Percentiles rank a stretch among this genome's conserved stretches.
phyloP scores from a whole-genome alignment of 306 rosid species.

The Trifolium subterraneum region DNA sequence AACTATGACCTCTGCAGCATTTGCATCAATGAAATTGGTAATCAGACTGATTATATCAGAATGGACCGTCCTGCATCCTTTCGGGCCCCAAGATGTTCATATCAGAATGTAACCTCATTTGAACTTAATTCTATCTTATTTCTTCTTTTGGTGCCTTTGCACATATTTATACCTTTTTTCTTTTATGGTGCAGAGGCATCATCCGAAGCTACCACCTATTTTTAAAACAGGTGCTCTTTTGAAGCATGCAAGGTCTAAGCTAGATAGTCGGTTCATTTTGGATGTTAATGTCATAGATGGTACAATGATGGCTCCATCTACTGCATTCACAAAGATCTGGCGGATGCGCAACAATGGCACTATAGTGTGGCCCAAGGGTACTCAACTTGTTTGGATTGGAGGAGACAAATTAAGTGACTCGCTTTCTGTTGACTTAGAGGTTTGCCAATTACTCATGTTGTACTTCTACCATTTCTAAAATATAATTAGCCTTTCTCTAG shows the following conservation, averaged over 20 bases:
- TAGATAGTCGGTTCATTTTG: constrained; percentile 72
- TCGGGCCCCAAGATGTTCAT: constrained; percentile 40
- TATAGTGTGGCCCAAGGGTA: constrained; percentile 71
- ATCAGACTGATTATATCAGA: constrained; percentile 62
- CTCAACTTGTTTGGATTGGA: constrained; percentile 80
- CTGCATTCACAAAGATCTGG: constrained; percentile 92
- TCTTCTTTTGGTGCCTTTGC: constrained; percentile 1
- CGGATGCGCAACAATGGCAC: constrained; percentile 82
- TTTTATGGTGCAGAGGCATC: constrained; percentile 53
- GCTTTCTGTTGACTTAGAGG: constrained; percentile 67
- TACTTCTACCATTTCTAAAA: constrained; percentile 13
- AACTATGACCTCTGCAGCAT: constrained; percentile 84
- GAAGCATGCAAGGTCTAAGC: constrained; percentile 53
- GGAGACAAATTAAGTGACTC: constrained; percentile 62
- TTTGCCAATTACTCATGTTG: constrained; percentile 38
- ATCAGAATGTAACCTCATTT: constrained; percentile 35
- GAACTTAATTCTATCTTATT: constrained; percentile 7
- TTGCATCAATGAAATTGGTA: constrained; percentile 70
- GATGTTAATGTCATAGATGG: constrained; percentile 88
- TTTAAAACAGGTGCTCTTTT: constrained; percentile 34
- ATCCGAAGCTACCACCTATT: constrained; percentile 45
- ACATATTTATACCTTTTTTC: constrained; percentile 17
- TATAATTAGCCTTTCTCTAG: constrained; percentile 5
- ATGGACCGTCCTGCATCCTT: constrained; percentile 65
- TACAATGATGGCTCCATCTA: constrained; percentile 79